Evolutionary conservation across 2,329 filamentous ascomycete genomes (phyloP).

Genomic region (Claviceps sp.): DNA sequence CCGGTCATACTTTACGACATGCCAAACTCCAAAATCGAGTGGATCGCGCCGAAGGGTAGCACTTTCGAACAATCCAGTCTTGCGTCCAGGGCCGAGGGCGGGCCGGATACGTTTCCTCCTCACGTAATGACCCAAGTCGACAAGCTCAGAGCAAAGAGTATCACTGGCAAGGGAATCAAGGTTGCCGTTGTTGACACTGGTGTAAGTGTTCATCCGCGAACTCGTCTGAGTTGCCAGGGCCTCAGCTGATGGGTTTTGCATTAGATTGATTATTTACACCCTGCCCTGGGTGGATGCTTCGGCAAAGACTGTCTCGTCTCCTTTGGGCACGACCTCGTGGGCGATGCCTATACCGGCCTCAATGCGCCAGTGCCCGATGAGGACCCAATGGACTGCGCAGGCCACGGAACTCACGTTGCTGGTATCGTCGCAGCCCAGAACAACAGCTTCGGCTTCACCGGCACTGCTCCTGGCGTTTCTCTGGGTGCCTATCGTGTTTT

Average conservation of each 20-base stretch:
- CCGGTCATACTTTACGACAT: slow-evolving; percentile 32
- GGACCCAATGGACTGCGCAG: too few species aligned
- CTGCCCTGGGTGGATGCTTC: too few species aligned
- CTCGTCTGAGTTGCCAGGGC: neutral
- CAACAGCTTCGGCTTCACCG: too few species aligned
- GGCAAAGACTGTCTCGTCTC: too few species aligned
- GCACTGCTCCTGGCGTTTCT: too few species aligned
- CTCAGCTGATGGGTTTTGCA: neutral
- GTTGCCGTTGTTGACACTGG: slow-evolving; percentile 41
- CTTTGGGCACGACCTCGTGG: too few species aligned
- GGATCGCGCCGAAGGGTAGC: slow-evolving; percentile 23
- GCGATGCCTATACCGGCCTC: too few species aligned
- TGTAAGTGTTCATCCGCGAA: slow-evolving; percentile 22
- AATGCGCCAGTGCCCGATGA: too few species aligned
- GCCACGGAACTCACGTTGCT: too few species aligned
- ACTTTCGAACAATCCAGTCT: slow-evolving; percentile 8
- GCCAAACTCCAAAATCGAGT: slow-evolving; percentile 32
- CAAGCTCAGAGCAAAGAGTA: slow-evolving; percentile 33
- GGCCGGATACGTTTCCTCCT: slow-evolving; percentile 28
- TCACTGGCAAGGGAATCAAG: slow-evolving; percentile 38
- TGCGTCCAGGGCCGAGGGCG: slow-evolving; percentile 10
- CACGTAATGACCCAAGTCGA: slow-evolving; percentile 45
- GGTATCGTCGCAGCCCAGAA: too few species aligned
- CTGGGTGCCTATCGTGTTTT: too few species aligned
- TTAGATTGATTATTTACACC: slow-evolving; percentile 21